Base-by-base conservation (phyloP, 371 early-diverging fungal species). In the Mortierella polycephala region DNA sequence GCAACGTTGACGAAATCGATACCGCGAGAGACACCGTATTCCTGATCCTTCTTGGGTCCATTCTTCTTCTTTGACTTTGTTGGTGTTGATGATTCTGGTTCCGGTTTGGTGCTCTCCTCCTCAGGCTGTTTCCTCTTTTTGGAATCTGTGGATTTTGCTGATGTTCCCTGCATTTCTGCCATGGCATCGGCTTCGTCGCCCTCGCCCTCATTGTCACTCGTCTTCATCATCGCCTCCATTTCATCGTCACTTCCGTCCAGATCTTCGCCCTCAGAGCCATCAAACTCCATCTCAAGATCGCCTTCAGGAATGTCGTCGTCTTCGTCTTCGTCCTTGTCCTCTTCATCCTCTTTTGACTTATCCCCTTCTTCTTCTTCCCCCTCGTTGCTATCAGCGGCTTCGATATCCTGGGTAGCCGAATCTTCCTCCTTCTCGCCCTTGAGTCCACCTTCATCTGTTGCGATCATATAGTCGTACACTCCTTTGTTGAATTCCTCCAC, bases 401-500 rank as follows among this genome's bases (percentile, higher is more conserved):
- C 75, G 71, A 11, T 72, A 62, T 58, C 83, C 84, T 44, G 59
- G 39, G 21, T 64, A 71, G 59, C 67, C 60, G 87, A 88, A 10
- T 89, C 91, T 14, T 86, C 88, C 44, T 92, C 95, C 57, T 85
- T 84, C 67, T 94, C 94, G 13, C 91, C 92, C 67, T 87, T 89
- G 42, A 87, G 82, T 49, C 89, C 89, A 7, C 89, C 86, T 74
- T 96, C 96, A 69, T 99, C 99, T 0, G 97, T 96, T 8, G 99
- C 98, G 83, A 99, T 95, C 65, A 98, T 88, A 75, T 94, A 94
- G 67, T 96, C 96, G 82, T 97, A 99, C 2, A 96, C 89, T n/a
- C 99, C 99, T 49, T 94, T 89, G 83, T 98, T 98, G 83, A 98
- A 97, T 79, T 98, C 98, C 68, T 98, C 93, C 14, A 99, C 96